phyloP scores from a whole-genome alignment of 1,284 basidiomycete species.

The Austroboletus novae-zelandiae region DNA sequence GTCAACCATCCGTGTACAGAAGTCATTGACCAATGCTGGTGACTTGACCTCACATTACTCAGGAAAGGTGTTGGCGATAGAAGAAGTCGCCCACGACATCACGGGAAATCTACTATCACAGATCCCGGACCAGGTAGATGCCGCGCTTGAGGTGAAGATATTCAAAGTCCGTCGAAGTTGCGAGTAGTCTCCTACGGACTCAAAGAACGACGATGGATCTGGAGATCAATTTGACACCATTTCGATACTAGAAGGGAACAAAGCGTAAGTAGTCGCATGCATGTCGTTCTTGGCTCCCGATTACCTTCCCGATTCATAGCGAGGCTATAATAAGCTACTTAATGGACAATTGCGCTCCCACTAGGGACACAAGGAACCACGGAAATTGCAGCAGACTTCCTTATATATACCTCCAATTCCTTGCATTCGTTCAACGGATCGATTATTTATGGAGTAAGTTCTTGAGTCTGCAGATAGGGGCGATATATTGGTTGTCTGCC shows the following conservation, averaged over 20 bases:
- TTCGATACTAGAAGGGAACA: neutral
- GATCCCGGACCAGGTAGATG: constrained; percentile 25
- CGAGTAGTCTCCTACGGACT: constrained; percentile 2
- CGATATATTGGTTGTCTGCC: neutral
- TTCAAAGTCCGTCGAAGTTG: constrained; percentile 31
- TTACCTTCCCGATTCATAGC: constrained; percentile 8
- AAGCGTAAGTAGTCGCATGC: constrained; percentile 1
- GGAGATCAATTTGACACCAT: constrained; percentile 15
- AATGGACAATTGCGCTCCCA: neutral
- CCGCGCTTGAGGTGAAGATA: constrained; percentile 38
- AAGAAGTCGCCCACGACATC: constrained; percentile 22
- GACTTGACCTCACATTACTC: constrained; percentile 17
- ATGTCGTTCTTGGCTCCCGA: constrained; percentile 8
- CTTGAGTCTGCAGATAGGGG: constrained; percentile 3
- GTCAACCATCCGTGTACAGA: constrained; percentile 7
- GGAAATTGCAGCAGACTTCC: constrained; percentile 4
- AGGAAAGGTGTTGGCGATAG: constrained; percentile 18
- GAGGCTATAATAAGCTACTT: constrained; percentile 2
- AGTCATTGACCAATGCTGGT: neutral
- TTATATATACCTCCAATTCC: neutral
- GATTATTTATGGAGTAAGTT: constrained; percentile 1
- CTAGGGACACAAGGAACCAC: neutral
- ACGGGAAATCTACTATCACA: constrained; percentile 10
- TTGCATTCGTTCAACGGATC: neutral
- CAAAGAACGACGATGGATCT: constrained; percentile 52